phyloP scores from a whole-genome alignment of 768 basidiomycete genomes.

The Kwoniella heveanensis region DNA sequence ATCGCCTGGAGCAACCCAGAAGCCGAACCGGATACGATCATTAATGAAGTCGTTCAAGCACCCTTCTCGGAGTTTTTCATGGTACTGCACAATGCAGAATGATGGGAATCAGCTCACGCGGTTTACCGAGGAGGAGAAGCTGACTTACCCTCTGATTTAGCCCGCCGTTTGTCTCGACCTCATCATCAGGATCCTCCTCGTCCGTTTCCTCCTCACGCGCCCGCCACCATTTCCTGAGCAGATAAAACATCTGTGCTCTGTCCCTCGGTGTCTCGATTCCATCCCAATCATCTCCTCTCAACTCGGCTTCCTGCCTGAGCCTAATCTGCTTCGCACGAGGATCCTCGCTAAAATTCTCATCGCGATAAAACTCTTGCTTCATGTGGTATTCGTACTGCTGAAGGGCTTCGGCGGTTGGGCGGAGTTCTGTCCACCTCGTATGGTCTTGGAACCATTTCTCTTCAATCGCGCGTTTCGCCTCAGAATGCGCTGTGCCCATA shows the following conservation, averaged over 20 bases:
- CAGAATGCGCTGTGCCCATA: neutral
- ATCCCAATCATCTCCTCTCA: slow-evolving; percentile 17
- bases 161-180: slow-evolving; percentile 6
- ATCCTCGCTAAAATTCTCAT: neutral
- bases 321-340: slow-evolving; percentile 1
- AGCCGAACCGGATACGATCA: slow-evolving; percentile 29
- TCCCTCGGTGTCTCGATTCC: slow-evolving; percentile 5
- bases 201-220: slow-evolving; percentile 3
- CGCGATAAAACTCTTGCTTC: neutral
- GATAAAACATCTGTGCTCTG: neutral
- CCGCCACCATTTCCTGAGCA: slow-evolving; percentile 5
- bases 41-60: slow-evolving; percentile 24
- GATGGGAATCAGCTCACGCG: neutral
- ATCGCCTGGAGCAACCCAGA: slow-evolving; percentile 32
- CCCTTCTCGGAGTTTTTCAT: slow-evolving; percentile 13
- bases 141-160: neutral
- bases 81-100: slow-evolving; percentile 9
- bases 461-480: slow-evolving; percentile 9
- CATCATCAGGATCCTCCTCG: slow-evolving; percentile 9
- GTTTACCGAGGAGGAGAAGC: too few relatives aligned
- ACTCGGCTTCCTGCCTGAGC: slow-evolving; percentile 11
- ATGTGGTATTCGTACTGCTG: slow-evolving; percentile 14
- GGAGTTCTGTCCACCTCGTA: slow-evolving; percentile 22
- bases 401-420: slow-evolving; percentile 8
- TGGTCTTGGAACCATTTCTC: slow-evolving; percentile 22